Base-by-base conservation (phyloP, 306 rosid genomes). In the Acacia melanoxylon region DNA sequence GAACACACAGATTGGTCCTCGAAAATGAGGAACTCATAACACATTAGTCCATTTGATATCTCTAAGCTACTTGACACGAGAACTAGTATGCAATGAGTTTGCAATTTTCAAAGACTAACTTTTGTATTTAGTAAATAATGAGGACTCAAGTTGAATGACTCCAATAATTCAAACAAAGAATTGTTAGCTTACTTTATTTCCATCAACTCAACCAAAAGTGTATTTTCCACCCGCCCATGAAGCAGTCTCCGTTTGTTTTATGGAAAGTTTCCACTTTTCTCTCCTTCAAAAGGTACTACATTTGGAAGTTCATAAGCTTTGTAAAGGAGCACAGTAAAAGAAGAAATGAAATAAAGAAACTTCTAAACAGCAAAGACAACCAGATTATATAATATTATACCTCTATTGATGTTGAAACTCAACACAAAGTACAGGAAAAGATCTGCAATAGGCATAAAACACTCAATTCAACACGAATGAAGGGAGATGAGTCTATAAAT, bases 311-410 rank as follows among this genome's bases (percentile, higher is more conserved):
- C 68, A 56, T 7, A 20, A 37, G 17, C 12, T 14, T 31, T 5
- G 51, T 54, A 54, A 37, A 54, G 13, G 11, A 56, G 4, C n/a
- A 6, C 11, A 37, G 22, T 12, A 54, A 37, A 78, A 78, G 22
- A 78, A 83, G 45, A 25, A 61, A 70, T 10, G 54, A 75, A 78
- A 74, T 81, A 74, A 82, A 78, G 71, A 59, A 78, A 75, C 81
- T 51, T 78, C 67, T 14, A 63, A 63, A 63, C 20, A 29, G 41
- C 12, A 42, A 31, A n/a, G 16, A 56, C 27, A 58, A 82, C 68
- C 25, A 79, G 51, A 74, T 82, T 65, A 78, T 44, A 54, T 69
- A 85, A 66, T 68, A 74, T 86, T 68, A 69, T 41, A 42, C 82
- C 91, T 80, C 67, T 65, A 54, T 48, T 31, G 44, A 72, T 29